Percentiles rank a stretch among this genome's conserved stretches.
Conservation (phyloP, 1,139 yeast genomes). For the Casaregolazyma lundiana region DNA sequence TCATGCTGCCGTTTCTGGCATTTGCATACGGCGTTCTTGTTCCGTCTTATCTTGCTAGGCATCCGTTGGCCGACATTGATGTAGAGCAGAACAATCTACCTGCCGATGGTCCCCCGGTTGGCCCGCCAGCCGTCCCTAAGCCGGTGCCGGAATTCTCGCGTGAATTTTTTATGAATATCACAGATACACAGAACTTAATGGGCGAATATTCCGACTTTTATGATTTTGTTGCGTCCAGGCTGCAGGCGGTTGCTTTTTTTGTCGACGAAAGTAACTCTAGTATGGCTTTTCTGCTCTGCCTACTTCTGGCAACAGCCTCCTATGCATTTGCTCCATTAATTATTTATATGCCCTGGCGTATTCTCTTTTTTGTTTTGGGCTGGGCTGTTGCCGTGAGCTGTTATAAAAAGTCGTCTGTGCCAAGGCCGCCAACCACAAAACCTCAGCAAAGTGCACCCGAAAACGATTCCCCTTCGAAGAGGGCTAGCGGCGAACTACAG, state of each 20-base stretch:
- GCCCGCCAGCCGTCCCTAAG: conserved; percentile 50
- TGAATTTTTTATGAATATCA: conserved; percentile 71
- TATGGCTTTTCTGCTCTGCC: conserved; percentile 34
- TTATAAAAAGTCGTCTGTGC: not conserved
- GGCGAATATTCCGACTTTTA: conserved; percentile 58
- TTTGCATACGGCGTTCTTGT: conserved; percentile 55
- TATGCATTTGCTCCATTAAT: conserved; percentile 33
- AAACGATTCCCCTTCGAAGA: not conserved
- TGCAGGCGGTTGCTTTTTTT: conserved; percentile 60
- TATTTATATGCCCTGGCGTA: conserved; percentile 36
- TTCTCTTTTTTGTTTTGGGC: conserved; percentile 36
- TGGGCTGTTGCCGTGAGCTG: conserved; percentile 42
- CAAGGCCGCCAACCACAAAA: not conserved
- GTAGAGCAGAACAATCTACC: conserved; percentile 49
- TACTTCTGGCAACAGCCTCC: conserved; percentile 34
- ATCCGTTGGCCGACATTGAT: conserved; percentile 31
- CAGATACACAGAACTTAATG: conserved; percentile 84
- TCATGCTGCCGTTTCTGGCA: conserved; percentile 50
- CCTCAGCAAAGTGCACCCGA: not conserved
- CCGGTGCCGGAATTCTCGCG: conserved; percentile 78
- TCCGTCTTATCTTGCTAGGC: conserved; percentile 60
- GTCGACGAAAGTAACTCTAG: conserved; percentile 58
- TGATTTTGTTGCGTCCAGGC: conserved; percentile 49
- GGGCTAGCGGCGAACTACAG: not conserved
- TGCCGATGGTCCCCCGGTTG: conserved; percentile 50